phyloP scores from a whole-genome alignment of 2,329 filamentous ascomycete genomes.

The Sclerotinia spermophila region DNA sequence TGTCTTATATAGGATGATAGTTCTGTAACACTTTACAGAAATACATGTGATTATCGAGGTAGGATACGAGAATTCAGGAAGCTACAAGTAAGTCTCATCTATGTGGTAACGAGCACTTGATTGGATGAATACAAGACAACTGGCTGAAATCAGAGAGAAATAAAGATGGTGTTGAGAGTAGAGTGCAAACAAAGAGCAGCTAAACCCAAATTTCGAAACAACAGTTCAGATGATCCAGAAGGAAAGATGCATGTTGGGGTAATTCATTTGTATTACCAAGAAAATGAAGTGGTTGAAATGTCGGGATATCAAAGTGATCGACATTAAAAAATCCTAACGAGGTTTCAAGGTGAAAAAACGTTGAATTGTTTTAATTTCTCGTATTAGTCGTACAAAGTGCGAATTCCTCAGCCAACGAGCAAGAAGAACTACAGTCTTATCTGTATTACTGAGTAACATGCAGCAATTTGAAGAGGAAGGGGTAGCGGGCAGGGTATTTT shows the following conservation, averaged over 20 bases:
- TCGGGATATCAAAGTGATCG: background rate
- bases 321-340: background rate
- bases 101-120: background rate
- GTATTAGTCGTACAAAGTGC: background rate
- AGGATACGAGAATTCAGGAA: constrained; percentile 7
- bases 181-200: background rate
- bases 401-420: background rate
- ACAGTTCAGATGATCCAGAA: background rate
- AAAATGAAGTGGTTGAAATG: background rate
- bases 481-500: background rate
- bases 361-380: background rate
- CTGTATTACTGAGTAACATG: background rate
- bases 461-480: constrained; percentile 2
- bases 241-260: background rate
- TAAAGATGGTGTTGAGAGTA: background rate
- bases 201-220: background rate
- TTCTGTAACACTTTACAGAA: background rate
- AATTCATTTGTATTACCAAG: background rate
- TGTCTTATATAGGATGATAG: constrained; percentile 5
- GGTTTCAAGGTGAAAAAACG: background rate
- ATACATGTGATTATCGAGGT: constrained; percentile 1
- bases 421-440: background rate
- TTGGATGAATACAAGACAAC: background rate
- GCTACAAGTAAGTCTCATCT: background rate
- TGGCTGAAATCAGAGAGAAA: background rate